These are phyloP conservation scores for Carex sylvatica DNA, from an alignment of 202 grass and related monocot species.

Conservation along the genomic window DNA sequence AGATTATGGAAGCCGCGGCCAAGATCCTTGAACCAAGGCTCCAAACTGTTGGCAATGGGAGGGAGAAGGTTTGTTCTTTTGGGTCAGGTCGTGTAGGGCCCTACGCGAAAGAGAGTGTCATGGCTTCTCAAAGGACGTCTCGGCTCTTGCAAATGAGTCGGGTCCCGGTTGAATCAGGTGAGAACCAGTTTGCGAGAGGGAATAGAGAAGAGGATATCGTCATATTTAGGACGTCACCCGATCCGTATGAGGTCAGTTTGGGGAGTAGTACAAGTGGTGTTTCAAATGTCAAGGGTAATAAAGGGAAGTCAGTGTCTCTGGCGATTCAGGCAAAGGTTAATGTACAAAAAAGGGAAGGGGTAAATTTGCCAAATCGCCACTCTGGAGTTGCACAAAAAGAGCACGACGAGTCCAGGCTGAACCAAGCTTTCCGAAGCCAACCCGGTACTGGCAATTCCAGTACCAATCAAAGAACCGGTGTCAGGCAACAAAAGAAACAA, in stretches of 20 bases:
- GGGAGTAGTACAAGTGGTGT: constrained; percentile 19
- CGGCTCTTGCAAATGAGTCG: constrained; percentile 49
- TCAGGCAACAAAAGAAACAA: constrained; percentile 62
- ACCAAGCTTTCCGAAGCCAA: constrained; percentile 51
- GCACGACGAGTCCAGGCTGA: constrained; percentile 48
- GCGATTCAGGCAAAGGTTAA: constrained; percentile 79
- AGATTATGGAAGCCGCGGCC: constrained; percentile 82
- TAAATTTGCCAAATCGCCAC: constrained; percentile 44
- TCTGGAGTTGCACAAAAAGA: constrained; percentile 46
- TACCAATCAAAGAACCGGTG: constrained; percentile 34
- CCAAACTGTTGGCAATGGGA: constrained; percentile 39
- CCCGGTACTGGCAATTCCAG: constrained; percentile 14
- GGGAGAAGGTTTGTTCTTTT: constrained; percentile 66
- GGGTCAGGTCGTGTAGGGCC: constrained; percentile 46
- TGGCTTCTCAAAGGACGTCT: constrained; percentile 37
- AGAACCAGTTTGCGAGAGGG: constrained; percentile 41
- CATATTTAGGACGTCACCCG: constrained; percentile 50
- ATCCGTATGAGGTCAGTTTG: constrained; percentile 51
- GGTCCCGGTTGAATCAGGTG: constrained; percentile 32
- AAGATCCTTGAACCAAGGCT: constrained; percentile 78
- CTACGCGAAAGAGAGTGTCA: constrained; percentile 44
- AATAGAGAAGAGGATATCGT: constrained; percentile 73
- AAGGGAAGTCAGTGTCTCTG: constrained; percentile 72
- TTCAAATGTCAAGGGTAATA: constrained; percentile 47
- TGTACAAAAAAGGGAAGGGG: constrained; percentile 77